These are phyloP conservation scores for Zymoseptoria crescenta DNA, from an alignment of 2,329 filamentous ascomycete species.

Conservation along the genomic window DNA sequence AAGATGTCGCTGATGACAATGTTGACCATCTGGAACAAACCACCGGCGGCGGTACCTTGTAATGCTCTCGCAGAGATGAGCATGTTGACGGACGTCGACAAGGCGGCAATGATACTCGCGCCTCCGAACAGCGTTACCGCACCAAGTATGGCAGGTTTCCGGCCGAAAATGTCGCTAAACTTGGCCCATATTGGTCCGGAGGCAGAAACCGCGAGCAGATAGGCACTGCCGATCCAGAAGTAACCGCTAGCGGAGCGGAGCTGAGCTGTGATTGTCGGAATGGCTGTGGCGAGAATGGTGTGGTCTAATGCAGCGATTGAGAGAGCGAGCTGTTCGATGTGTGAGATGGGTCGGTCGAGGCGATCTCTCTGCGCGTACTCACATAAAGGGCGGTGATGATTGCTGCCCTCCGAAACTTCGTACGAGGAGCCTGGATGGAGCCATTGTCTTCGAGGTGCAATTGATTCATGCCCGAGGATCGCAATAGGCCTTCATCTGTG, in stretches of 20 bases:
- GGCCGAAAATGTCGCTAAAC: conserved; percentile 50
- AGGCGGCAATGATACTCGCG: conserved; percentile 44
- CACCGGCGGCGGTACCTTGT: conserved; percentile 49
- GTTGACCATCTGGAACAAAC: conserved; percentile 45
- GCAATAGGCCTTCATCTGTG: background rate
- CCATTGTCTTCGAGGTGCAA: background rate
- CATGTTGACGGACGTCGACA: conserved; percentile 42
- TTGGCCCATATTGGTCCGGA: conserved; percentile 64
- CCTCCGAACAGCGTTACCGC: conserved; percentile 44
- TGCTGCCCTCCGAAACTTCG: conserved; percentile 8
- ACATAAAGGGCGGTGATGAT: conserved; percentile 2
- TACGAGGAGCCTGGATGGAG: conserved; percentile 21
- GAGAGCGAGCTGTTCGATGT: conserved; percentile 24
- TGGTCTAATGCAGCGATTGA: conserved; percentile 39
- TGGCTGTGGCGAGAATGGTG: conserved; percentile 57
- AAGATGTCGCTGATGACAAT: conserved; percentile 52
- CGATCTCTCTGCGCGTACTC: background rate
- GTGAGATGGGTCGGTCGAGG: background rate
- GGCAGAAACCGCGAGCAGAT: conserved; percentile 61
- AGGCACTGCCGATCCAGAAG: conserved; percentile 74
- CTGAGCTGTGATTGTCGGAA: conserved; percentile 57
- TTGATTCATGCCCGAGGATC: background rate
- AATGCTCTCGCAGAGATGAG: conserved; percentile 47
- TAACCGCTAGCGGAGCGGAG: conserved; percentile 63
- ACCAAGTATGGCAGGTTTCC: conserved; percentile 46